A percentile compares a stretch with the other conserved stretches of the same genome.
Evolutionary conservation across 352 stramenopile genomes (phyloP).

Genomic region (Phytophthora ohioensis): DNA sequence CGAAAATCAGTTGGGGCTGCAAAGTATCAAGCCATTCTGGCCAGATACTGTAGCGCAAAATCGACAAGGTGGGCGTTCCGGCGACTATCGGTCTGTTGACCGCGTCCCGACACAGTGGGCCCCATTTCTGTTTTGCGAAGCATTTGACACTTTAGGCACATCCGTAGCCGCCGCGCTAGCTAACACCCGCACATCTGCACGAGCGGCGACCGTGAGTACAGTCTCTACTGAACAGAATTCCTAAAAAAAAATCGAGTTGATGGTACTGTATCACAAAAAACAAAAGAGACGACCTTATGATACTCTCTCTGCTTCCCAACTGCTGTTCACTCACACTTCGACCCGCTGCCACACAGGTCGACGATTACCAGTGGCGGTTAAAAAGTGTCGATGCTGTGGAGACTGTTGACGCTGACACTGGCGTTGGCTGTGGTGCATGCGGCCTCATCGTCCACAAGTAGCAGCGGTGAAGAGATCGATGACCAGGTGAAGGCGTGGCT

Average conservation of each 20-base stretch:
- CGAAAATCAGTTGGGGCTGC: conserved; percentile 1
- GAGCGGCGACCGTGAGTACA: conserved; percentile 19
- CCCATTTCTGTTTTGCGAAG: conserved; percentile 24
- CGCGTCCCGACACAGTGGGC: neutral
- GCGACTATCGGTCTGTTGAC: conserved; percentile 29
- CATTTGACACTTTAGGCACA: conserved; percentile 11
- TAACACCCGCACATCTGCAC: conserved; percentile 22
- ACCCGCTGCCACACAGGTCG: neutral
- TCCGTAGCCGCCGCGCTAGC: neutral
- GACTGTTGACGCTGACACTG: conserved; percentile 15
- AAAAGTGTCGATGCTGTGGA: conserved; percentile 20
- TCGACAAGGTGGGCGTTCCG: neutral
- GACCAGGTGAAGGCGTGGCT: conserved; percentile 57
- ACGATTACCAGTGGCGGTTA: neutral
- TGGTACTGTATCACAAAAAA: conserved; percentile 1
- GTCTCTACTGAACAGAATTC: conserved; percentile 4
- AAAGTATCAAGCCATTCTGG: neutral
- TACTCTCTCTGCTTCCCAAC: conserved; percentile 15
- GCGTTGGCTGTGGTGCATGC: conserved; percentile 1
- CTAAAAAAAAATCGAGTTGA: too few relatives aligned
- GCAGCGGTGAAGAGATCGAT: conserved; percentile 43
- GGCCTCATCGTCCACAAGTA: conserved; percentile 1
- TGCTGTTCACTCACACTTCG: conserved; percentile 24
- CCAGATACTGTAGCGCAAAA: conserved; percentile 8
- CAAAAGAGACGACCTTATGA: conserved; percentile 22